Evolutionary conservation across 495 filamentous ascomycete species (phyloP), one percentile per base, ranked within the genome.

Genomic region (Hypoxylon fuscum): DNA sequence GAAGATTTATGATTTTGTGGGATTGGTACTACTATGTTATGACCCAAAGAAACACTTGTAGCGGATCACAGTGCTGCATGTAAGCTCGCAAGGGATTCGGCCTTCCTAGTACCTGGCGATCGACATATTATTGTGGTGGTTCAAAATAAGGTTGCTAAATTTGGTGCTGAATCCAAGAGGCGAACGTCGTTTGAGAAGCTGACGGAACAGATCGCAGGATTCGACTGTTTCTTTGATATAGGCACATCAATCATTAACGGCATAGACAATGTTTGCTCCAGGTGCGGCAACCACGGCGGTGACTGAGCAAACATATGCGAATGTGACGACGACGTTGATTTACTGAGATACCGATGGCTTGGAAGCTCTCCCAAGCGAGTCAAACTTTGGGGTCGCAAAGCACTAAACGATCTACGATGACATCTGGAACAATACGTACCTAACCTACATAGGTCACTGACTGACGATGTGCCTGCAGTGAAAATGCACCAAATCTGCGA

Each of bases 321-420:
- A 25, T 25, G 23, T 25, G 15, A 31, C 46, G 9, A 31, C 46
- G 9, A 32, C 11, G 44, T 38, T 15, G 40, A 52, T 56, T 46
- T 34, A 51, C 20, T 37, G n/a, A 45, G 55, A 62, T 62, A 45
- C 64, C 64, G 64, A 67, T 53, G 64, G 58, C 52, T 62, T 67
- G 64, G 64, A 46, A 58, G 17, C 41, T 40, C 20, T 44, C 44
- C 40, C 54, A 62, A 67, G 57, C 58, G 64, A 67, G 42, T 56
- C 21, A 15, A 17, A 53, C 41, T 57, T 54, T 37, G 56, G 50
- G 46, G 45, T 48, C 35, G 23, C 18, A 37, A 53, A 52, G 38
- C 27, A 40, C 40, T 60, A 44, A 52, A 42, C 17, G 45, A 66
- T 66, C 51, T 59, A 51, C 54, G 53, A 63, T 63, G 53, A 32